A percentile compares a stretch with the other conserved stretches of the same genome.
phyloP scores from a whole-genome alignment of 2,329 filamentous ascomycete species.

The Rutstroemia sp. region DNA sequence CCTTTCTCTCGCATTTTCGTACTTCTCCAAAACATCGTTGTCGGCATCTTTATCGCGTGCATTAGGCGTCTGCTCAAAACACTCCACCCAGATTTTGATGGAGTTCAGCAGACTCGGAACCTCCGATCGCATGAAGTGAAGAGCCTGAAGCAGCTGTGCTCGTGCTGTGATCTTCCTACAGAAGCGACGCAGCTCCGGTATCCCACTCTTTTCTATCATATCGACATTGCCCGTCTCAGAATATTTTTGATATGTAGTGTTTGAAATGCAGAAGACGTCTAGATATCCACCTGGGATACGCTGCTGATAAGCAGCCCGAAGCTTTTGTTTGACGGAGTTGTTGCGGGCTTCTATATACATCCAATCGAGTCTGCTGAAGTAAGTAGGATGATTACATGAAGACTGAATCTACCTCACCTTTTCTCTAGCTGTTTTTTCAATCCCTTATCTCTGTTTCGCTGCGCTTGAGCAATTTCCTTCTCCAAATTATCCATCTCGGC shows the following conservation, averaged over 20 bases:
- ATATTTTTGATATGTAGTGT: slow-evolving; percentile 30
- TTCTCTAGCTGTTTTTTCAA: not conserved
- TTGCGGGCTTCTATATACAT: not conserved
- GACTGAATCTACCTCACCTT: slow-evolving; percentile 9
- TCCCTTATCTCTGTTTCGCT: not conserved
- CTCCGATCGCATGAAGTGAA: not conserved
- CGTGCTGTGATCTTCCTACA: slow-evolving; percentile 21
- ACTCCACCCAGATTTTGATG: not conserved
- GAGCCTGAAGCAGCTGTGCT: not conserved
- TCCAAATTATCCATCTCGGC: not conserved
- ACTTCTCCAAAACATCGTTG: not conserved
- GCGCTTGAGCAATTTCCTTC: not conserved
- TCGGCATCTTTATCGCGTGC: too few species aligned
- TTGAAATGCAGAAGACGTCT: slow-evolving; percentile 33
- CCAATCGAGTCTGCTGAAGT: not conserved
- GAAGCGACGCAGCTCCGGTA: slow-evolving; percentile 30
- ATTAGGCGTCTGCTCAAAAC: not conserved
- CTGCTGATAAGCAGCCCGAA: not conserved
- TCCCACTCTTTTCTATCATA: slow-evolving; percentile 26
- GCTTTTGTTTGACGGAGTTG: not conserved
- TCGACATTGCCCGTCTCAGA: slow-evolving; percentile 25
- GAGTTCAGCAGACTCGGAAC: not conserved
- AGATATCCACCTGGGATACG: slow-evolving; percentile 14
- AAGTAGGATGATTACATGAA: not conserved
- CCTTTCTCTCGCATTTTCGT: too few species aligned